Percentiles rank a stretch among this genome's conserved stretches.
Conservation (phyloP, 306 rosid genomes). For the Cicer chorassanicum region DNA sequence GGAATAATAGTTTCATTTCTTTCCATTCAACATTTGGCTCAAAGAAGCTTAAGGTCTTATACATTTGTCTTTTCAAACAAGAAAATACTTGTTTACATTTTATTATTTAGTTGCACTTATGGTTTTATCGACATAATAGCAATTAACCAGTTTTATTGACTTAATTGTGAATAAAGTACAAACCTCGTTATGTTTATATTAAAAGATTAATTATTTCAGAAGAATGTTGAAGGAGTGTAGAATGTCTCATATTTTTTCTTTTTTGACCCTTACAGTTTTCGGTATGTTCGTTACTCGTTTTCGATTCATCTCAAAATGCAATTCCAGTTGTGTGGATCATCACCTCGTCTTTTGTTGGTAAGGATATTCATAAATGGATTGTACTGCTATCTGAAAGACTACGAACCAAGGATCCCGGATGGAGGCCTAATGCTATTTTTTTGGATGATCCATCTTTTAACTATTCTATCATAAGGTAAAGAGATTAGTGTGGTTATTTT, state of each 20-base stretch:
- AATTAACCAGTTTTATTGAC: constrained; percentile 13
- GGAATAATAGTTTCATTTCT: constrained; percentile 61
- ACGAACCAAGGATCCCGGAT: constrained; percentile 66
- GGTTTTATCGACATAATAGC: constrained; percentile 29
- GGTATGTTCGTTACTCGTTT: constrained; percentile 73
- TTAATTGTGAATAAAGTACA: constrained; percentile 7
- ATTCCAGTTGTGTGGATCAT: constrained; percentile 90
- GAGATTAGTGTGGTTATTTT: constrained; percentile 28
- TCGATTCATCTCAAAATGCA: constrained; percentile 71
- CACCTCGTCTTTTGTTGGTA: constrained; percentile 61
- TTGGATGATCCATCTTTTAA: constrained; percentile 77
- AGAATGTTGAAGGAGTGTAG: constrained; percentile 12
- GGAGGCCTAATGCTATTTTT: constrained; percentile 69
- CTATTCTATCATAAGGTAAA: constrained; percentile 65
- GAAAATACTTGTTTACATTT: constrained; percentile 3
- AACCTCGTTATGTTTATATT: neutral
- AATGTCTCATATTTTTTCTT: constrained; percentile 32
- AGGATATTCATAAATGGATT: constrained; percentile 71
- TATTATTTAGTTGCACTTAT: constrained; percentile 9
- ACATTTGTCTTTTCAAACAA: constrained; percentile 27
- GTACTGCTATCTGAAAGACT: constrained; percentile 66
- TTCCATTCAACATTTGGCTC: constrained; percentile 69
- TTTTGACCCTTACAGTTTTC: constrained; percentile 62
- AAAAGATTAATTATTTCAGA: constrained; percentile 21
- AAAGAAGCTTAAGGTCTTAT: constrained; percentile 71